phyloP scores from a whole-genome alignment of 2,329 filamentous ascomycete species.

The Botrytis hyacinthi region DNA sequence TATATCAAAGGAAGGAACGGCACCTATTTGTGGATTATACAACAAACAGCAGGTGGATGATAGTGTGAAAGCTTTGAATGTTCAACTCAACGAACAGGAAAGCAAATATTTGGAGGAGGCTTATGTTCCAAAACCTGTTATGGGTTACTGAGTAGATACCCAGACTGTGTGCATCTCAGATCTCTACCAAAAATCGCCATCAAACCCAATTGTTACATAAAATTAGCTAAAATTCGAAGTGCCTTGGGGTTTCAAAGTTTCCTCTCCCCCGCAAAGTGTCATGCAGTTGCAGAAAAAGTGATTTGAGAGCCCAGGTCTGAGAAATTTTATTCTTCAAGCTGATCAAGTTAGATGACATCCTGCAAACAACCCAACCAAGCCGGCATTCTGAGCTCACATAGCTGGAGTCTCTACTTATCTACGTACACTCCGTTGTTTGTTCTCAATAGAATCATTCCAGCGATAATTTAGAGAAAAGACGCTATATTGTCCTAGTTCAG shows the following conservation, averaged over 20 bases:
- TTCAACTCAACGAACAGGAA: background rate
- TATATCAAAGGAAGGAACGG: background rate
- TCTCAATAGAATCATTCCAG: background rate
- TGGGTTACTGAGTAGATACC: background rate
- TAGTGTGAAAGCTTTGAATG: background rate
- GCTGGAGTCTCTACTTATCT: too few relatives aligned
- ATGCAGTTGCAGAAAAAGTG: background rate
- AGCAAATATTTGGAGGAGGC: background rate
- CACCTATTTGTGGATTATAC: background rate
- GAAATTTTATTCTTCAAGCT: background rate
- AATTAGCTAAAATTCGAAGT: background rate
- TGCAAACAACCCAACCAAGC: background rate
- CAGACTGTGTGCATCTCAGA: background rate
- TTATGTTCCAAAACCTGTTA: background rate
- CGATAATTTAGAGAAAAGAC: too few relatives aligned
- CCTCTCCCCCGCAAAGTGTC: background rate
- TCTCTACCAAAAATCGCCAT: background rate
- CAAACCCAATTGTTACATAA: background rate
- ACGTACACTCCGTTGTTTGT: background rate
- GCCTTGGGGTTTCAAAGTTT: accelerated
- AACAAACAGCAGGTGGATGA: background rate
- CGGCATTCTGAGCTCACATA: background rate
- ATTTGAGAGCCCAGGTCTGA: background rate
- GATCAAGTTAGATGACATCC: background rate
- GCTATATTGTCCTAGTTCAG: too few relatives aligned